Evolutionary conservation across 345 rosid species (phyloP), one percentile per base, ranked within the genome.

Genomic region (Euclidium syriacum): DNA sequence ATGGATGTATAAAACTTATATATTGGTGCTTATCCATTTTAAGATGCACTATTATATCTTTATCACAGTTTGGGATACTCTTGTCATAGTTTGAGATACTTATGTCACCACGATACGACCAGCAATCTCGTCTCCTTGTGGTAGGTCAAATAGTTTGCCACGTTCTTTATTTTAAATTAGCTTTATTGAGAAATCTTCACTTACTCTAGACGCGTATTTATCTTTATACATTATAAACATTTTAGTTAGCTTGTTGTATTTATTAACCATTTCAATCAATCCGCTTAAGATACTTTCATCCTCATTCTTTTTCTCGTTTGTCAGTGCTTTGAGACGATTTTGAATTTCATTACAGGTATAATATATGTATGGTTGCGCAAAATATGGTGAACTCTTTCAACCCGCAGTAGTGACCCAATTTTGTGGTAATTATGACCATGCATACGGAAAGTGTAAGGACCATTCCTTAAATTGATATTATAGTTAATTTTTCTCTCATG

Each of bases 361-460:
- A 22, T 59, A 59, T 30, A 44, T 22, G 32, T 59, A 59, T 20
- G 44, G 10, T 2, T 59, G 53, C 0, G 43, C 42, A 52, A 52
- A 35, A 20, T 19, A 7, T 20, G 30, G 35, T 10, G 24, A 10
- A 33, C 35, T 11, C 46, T 36, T 34, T 24, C 47, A 0, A 1
- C 5, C 3, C 34, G 36, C 48, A 48, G 46, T 2, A 61, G 7
- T 5, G 66, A 61, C 35, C 66, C 47, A 33, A 62, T 62, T 16
- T 22, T 15, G 1, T 62, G 44, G 8, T 34, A 61, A 2, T 47
- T 46, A 6, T 61, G 55, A 3, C 46, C 18, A 23, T 61, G 65
- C 43, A 47, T 61, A 33, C 55, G 44, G 16, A 47, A 61, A 47
- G 56, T 46, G 25, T 9, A 34, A 3, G 56, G 56, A 10, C 56